Percentiles rank a stretch among this genome's conserved stretches.
Evolutionary conservation across 306 rosid species (phyloP).

Genomic region (Boehmeria nivea): DNA sequence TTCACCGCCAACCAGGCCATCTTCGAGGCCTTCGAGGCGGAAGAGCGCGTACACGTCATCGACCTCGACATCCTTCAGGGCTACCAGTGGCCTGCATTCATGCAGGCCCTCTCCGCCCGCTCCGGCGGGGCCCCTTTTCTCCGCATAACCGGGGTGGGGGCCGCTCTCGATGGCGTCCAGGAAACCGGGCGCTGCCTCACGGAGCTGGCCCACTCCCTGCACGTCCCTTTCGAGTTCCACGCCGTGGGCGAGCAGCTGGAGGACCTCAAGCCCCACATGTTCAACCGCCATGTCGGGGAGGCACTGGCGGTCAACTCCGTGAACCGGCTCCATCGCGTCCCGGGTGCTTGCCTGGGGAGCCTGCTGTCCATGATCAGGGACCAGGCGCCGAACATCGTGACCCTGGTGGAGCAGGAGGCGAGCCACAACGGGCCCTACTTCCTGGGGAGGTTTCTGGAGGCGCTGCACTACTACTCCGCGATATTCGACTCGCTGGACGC

Average conservation of each 20-base stretch:
- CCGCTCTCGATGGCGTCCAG: slow-evolving; percentile 34
- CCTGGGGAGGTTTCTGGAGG: slow-evolving; percentile 72
- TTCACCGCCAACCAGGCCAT: slow-evolving; percentile 92
- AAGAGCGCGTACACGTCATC: slow-evolving; percentile 79
- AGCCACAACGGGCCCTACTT: slow-evolving; percentile 89
- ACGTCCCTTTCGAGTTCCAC: slow-evolving; percentile 83
- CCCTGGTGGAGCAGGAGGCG: slow-evolving; percentile 81
- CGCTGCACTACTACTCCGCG: slow-evolving; percentile 73
- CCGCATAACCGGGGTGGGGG: slow-evolving; percentile 59
- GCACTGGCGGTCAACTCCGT: slow-evolving; percentile 74
- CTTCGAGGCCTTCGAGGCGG: slow-evolving; percentile 81
- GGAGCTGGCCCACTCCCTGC: slow-evolving; percentile 65
- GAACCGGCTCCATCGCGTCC: slow-evolving; percentile 73
- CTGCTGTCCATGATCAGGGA: slow-evolving; percentile 62
- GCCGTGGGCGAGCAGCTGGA: slow-evolving; percentile 66
- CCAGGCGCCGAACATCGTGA: slow-evolving; percentile 77
- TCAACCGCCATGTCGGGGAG: slow-evolving; percentile 71
- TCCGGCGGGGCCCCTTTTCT: slow-evolving; percentile 56
- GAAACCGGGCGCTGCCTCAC: slow-evolving; percentile 72
- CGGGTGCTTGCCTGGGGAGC: slow-evolving; percentile 41
- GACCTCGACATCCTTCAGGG: slow-evolving; percentile 86
- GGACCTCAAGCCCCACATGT: slow-evolving; percentile 72
- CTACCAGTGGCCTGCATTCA: slow-evolving; percentile 91
- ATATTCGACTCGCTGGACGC: slow-evolving; percentile 88
- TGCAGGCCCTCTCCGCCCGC: slow-evolving; percentile 84